Evolutionary conservation across 2,329 filamentous ascomycete genomes (phyloP).

Genomic region (Exophiala oligosperma): DNA sequence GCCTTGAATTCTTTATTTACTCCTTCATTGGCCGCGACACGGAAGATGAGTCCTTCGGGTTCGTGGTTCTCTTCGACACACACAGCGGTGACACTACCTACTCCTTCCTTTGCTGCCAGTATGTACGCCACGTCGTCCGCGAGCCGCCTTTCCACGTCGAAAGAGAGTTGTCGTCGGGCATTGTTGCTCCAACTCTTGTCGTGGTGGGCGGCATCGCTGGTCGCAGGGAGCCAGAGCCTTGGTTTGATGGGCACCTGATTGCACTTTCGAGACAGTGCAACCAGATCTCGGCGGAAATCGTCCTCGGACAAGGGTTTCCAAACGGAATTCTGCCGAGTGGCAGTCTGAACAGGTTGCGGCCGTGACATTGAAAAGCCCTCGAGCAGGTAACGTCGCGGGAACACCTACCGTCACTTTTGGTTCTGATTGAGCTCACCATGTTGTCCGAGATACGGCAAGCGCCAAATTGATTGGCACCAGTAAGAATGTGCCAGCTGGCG

Average conservation of each 20-base stretch:
- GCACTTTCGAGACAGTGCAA: constrained; percentile 21
- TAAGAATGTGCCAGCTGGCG: constrained; percentile 9
- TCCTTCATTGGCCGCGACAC: constrained; percentile 18
- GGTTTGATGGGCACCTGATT: constrained; percentile 11
- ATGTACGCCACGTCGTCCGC: constrained; percentile 35
- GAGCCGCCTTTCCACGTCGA: constrained; percentile 30
- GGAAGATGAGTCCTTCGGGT: constrained; percentile 2
- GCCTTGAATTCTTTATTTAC: background rate
- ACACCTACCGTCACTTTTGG: background rate
- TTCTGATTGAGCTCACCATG: background rate
- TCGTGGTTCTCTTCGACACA: constrained; percentile 31
- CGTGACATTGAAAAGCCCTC: background rate
- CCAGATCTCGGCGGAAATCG: constrained; percentile 25
- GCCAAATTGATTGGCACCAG: background rate
- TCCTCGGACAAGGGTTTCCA: constrained; percentile 24
- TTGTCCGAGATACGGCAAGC: background rate
- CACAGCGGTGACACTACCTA: constrained; percentile 32
- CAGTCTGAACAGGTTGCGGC: constrained; percentile 16
- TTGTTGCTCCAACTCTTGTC: background rate
- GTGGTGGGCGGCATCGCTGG: no score
- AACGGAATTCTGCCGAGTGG: constrained; percentile 22
- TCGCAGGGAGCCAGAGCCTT: constrained; percentile 6
- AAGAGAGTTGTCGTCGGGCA: background rate
- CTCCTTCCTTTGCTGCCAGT: constrained; percentile 31
- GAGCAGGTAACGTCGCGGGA: no score